Evolutionary conservation across 2,329 filamentous ascomycete species (phyloP).

Genomic region (Stachybotrys echinatus): DNA sequence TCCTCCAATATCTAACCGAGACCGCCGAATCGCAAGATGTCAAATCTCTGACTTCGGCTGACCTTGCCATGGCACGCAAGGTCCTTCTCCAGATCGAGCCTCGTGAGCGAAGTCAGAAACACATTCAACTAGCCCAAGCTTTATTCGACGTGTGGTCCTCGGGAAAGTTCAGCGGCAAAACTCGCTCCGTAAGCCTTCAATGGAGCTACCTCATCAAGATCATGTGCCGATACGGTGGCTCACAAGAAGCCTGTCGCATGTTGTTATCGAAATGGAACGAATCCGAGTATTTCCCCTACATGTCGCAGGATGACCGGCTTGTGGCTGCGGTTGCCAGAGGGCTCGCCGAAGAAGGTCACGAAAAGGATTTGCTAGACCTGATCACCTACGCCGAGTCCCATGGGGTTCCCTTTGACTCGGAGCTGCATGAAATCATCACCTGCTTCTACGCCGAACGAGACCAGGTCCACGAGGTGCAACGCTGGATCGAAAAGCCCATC

Average conservation of each 20-base stretch:
- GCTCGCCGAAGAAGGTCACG: constrained; percentile 54
- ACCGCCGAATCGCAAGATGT: constrained; percentile 14
- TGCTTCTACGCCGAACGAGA: constrained; percentile 56
- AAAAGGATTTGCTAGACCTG: constrained; percentile 52
- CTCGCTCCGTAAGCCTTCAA: constrained; percentile 11
- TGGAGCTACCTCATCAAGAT: constrained; percentile 30
- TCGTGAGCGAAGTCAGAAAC: constrained; percentile 36
- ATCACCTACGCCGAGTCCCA: constrained; percentile 44
- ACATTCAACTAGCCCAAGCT: constrained; percentile 40
- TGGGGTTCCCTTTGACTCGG: constrained; percentile 36
- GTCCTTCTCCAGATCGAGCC: constrained; percentile 35
- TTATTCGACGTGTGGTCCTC: constrained; percentile 30
- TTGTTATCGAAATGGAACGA: constrained; percentile 28
- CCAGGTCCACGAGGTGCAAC: constrained; percentile 55
- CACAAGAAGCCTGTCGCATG: constrained; percentile 45
- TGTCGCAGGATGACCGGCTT: constrained; percentile 6
- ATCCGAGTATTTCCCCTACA: not conserved
- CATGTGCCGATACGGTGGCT: constrained; percentile 48
- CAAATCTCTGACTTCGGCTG: constrained; percentile 29
- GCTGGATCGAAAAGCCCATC: constrained; percentile 60
- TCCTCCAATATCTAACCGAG: constrained; percentile 55
- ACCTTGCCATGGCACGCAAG: constrained; percentile 39
- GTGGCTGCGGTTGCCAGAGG: constrained; percentile 39
- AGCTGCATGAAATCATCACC: constrained; percentile 51
- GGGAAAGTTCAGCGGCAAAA: constrained; percentile 13